These are phyloP conservation scores for Leptographium wingfieldii DNA, from an alignment of 2,329 filamentous ascomycete genomes.

Conservation along the genomic window DNA sequence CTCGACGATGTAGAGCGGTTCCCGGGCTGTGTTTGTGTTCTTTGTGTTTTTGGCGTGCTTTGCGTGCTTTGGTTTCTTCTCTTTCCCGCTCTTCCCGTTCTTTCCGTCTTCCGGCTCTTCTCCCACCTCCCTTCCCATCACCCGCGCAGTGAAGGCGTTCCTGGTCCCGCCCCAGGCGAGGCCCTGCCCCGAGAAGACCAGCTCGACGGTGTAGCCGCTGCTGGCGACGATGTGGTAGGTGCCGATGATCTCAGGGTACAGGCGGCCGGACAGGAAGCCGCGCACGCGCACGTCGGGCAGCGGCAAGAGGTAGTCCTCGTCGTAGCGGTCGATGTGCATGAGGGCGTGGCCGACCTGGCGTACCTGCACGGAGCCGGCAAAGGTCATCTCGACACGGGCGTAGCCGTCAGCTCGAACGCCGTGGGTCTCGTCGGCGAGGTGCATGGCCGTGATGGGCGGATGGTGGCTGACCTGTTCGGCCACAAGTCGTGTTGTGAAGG, in stretches of 20 bases:
- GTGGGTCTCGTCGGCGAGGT: slow-evolving; percentile 27
- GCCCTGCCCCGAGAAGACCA: slow-evolving; percentile 33
- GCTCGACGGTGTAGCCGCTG: slow-evolving; percentile 31
- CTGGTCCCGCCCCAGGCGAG: slow-evolving; percentile 28
- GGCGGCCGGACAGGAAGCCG: slow-evolving; percentile 31
- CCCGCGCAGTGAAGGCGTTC: slow-evolving; percentile 32
- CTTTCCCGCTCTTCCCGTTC: no score
- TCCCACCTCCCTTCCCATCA: slow-evolving; percentile 16
- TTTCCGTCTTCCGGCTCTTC: no score
- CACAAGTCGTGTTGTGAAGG: slow-evolving; percentile 19
- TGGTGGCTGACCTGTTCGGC: slow-evolving; percentile 41
- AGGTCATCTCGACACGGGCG: slow-evolving; percentile 38
- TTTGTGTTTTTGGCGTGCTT: slow-evolving; percentile 6
- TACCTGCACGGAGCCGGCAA: slow-evolving; percentile 35
- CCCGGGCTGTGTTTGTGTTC: slow-evolving; percentile 15
- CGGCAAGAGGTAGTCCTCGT: slow-evolving; percentile 36
- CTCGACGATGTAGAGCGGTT: slow-evolving; percentile 24
- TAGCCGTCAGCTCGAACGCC: slow-evolving; percentile 37
- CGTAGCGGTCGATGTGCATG: slow-evolving; percentile 33
- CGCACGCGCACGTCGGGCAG: slow-evolving; percentile 34
- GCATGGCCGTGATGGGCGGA: slow-evolving; percentile 40
- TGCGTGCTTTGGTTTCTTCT: no score
- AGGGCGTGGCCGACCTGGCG: slow-evolving; percentile 37
- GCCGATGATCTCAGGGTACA: slow-evolving; percentile 35
- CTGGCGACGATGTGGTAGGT: slow-evolving; percentile 32